These are phyloP conservation scores for Epicoccum sorghinum DNA, from an alignment of 2,329 filamentous ascomycete genomes.

Conservation along the genomic window DNA sequence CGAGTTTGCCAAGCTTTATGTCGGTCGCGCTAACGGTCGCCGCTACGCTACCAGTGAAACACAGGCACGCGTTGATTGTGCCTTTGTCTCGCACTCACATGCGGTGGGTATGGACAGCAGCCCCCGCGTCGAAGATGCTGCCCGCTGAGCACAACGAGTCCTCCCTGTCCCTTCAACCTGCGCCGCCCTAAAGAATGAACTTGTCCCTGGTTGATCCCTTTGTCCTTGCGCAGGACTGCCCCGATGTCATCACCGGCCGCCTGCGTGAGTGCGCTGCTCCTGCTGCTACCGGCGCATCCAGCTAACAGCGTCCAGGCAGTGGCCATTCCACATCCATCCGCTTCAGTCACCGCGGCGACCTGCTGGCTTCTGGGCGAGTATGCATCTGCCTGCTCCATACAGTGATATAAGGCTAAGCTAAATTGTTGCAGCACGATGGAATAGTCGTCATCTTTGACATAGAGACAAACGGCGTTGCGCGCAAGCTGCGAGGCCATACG, in stretches of 20 bases:
- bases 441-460: conserved; percentile 96
- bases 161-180: conserved; percentile 5
- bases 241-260: conserved; percentile 85
- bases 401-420: neutral
- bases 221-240: conserved; percentile 79
- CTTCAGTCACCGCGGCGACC: conserved; percentile 94
- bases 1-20: conserved; percentile 6
- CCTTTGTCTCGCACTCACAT: neutral
- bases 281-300: conserved; percentile 5
- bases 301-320: conserved; percentile 53
- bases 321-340: conserved; percentile 72
- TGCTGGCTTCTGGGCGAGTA: conserved; percentile 89
- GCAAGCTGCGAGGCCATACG: conserved; percentile 91
- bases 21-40: conserved; percentile 1
- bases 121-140: conserved; percentile 29
- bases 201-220: conserved; percentile 74
- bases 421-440: conserved; percentile 68
- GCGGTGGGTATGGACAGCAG: conserved; percentile 12
- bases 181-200: conserved; percentile 63
- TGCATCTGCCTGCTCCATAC: conserved; percentile 16
- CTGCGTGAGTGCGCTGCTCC: conserved; percentile 65
- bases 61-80: conserved; percentile 8
- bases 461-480: conserved; percentile 94
- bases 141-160: conserved; percentile 18
- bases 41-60: neutral